Evolutionary conservation across 208 protist genomes (phyloP).

Genomic region (Trypanosomatidae sp.): DNA sequence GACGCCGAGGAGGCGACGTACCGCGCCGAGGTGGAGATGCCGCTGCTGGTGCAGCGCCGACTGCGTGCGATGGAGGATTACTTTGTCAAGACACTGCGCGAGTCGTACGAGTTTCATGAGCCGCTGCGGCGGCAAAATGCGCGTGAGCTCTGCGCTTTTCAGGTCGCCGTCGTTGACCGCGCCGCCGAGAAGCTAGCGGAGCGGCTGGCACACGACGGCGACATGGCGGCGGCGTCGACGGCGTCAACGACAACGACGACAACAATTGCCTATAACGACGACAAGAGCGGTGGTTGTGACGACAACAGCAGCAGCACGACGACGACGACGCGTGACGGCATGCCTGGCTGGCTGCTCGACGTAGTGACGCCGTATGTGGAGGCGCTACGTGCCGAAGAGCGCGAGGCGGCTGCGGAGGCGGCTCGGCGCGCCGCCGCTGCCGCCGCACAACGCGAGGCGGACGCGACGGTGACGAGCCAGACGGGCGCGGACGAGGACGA

Average conservation of each 20-base stretch:
- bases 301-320: no score
- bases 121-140: constrained; percentile 35
- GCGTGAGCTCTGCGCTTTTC: constrained; percentile 45
- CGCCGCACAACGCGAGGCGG: constrained; percentile 4
- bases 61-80: constrained; percentile 79
- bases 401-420: constrained; percentile 5
- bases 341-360: constrained; percentile 33
- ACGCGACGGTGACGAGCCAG: constrained; percentile 8
- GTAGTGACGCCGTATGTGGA: constrained; percentile 32
- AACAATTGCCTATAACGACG: no score
- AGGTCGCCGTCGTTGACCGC: constrained; percentile 32
- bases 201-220: constrained; percentile 2
- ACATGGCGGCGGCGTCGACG: background rate
- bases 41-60: constrained; percentile 47
- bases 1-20: constrained; percentile 74
- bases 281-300: no score
- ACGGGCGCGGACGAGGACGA: constrained; percentile 5
- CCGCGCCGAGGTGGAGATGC: constrained; percentile 46
- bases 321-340: no score
- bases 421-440: constrained; percentile 6
- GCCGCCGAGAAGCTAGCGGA: constrained; percentile 38
- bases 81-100: constrained; percentile 41
- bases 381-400: constrained; percentile 18
- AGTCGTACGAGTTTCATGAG: constrained; percentile 50
- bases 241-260: no score